Conservation (phyloP, 2,329 filamentous ascomycete genomes). For the Aspergillus ruber region DNA sequence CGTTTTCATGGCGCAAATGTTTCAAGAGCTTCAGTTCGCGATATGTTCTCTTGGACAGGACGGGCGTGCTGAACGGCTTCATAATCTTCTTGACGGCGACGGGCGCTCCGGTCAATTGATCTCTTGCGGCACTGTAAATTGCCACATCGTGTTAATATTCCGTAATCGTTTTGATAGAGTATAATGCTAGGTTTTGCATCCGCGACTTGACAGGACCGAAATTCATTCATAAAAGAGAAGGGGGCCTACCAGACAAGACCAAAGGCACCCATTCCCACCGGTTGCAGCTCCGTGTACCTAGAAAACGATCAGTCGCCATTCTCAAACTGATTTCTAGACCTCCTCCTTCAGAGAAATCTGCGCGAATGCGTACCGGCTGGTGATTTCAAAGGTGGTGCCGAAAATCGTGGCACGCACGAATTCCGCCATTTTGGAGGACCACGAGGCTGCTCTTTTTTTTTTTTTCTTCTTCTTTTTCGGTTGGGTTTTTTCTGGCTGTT, state of each 20-base stretch:
- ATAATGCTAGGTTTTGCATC: too few relatives aligned
- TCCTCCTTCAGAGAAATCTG: neutral
- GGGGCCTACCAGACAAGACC: conserved; percentile 82
- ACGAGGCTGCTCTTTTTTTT: neutral
- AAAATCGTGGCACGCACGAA: conserved; percentile 99
- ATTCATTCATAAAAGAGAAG: conserved; percentile 1
- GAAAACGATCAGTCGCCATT: conserved; percentile 4
- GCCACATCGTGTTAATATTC: neutral
- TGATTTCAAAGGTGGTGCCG: conserved; percentile 99
- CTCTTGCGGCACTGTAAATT: conserved; percentile 73
- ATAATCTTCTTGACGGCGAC: conserved; percentile 99
- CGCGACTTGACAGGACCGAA: conserved; percentile 1
- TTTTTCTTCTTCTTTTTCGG: neutral
- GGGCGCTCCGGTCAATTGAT: conserved; percentile 93
- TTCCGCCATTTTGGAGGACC: conserved; percentile 73
- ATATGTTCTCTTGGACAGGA: conserved; percentile 95
- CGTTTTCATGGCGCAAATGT: conserved; percentile 94
- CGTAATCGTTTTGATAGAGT: neutral
- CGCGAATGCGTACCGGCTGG: conserved; percentile 67
- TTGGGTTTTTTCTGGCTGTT: neutral
- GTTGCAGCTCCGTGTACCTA: conserved; percentile 96
- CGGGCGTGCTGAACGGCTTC: conserved; percentile 99
- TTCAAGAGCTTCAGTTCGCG: conserved; percentile 95
- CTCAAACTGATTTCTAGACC: neutral
- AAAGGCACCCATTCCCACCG: conserved; percentile 98